A percentile compares a stretch with the other conserved stretches of the same genome.
These are phyloP conservation scores for Atkinsonella texensis DNA, from an alignment of 2,329 filamentous ascomycete genomes.

Conservation along the genomic window DNA sequence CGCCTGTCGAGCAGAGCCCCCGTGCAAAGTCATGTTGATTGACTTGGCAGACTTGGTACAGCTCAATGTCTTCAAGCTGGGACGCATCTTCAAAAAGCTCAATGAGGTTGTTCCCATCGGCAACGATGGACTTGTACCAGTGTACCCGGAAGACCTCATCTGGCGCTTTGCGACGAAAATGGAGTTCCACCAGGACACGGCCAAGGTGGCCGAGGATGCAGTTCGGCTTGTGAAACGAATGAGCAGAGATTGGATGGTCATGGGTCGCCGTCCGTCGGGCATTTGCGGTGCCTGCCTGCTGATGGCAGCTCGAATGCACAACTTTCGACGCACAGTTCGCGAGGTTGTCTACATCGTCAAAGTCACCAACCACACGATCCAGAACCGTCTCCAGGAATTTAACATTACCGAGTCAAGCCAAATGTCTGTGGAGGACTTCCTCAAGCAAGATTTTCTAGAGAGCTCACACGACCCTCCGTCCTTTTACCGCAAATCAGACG, in stretches of 20 bases:
- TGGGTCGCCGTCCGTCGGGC: slow-evolving; percentile 83
- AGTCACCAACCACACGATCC: slow-evolving; percentile 85
- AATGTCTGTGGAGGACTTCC: slow-evolving; percentile 79
- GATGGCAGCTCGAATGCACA: slow-evolving; percentile 94
- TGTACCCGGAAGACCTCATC: slow-evolving; percentile 83
- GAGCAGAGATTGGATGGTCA: slow-evolving; percentile 95
- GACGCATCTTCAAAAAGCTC: slow-evolving; percentile 77
- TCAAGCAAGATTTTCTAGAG: slow-evolving; percentile 59
- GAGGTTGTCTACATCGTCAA: slow-evolving; percentile 99
- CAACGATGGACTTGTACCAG: slow-evolving; percentile 51
- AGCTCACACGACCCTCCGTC: slow-evolving; percentile 72
- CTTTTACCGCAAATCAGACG: slow-evolving; percentile 55
- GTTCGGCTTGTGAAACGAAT: slow-evolving; percentile 81
- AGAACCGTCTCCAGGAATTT: slow-evolving; percentile 85
- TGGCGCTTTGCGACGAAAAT: slow-evolving; percentile 83
- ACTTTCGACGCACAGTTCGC: slow-evolving; percentile 81
- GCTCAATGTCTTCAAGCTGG: slow-evolving; percentile 87
- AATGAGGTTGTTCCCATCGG: slow-evolving; percentile 60
- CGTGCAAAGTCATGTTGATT: slow-evolving; percentile 84
- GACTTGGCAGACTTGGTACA: slow-evolving; percentile 76
- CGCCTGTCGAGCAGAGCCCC: slow-evolving; percentile 66
- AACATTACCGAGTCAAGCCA: slow-evolving; percentile 72
- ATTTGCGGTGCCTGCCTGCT: slow-evolving; percentile 91
- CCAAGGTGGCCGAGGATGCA: slow-evolving; percentile 79
- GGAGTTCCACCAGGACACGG: slow-evolving; percentile 73